phyloP scores from a whole-genome alignment of 2,329 filamentous ascomycete genomes.

The Aspergillus novoparasiticus region DNA sequence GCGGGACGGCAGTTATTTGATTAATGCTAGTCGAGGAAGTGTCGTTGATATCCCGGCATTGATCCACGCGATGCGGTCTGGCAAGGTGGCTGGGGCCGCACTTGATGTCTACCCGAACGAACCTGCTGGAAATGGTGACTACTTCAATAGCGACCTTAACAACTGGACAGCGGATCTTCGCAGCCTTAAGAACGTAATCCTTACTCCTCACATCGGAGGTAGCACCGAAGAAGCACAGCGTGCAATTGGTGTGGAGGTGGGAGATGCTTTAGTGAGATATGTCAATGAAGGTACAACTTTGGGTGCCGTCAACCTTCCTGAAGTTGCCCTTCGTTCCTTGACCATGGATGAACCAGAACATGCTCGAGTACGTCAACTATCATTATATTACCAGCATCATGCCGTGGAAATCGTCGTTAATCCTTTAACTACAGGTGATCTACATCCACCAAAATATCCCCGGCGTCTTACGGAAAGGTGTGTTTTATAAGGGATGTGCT shows the following conservation, averaged over 20 bases:
- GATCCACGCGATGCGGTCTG: conserved; percentile 80
- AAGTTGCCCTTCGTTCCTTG: conserved; percentile 85
- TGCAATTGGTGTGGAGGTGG: conserved; percentile 92
- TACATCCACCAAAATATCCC: conserved; percentile 97
- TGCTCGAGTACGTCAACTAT: conserved; percentile 64
- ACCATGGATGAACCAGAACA: conserved; percentile 88
- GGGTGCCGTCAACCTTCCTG: conserved; percentile 95
- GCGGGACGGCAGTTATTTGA: conserved; percentile 90
- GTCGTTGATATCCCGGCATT: conserved; percentile 93
- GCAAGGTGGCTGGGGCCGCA: conserved; percentile 91
- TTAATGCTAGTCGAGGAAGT: conserved; percentile 92
- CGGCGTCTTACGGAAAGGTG: conserved; percentile 84
- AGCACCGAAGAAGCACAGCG: conserved; percentile 97
- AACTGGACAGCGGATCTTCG: conserved; percentile 83
- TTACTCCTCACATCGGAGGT: conserved; percentile 95
- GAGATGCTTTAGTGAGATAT: conserved; percentile 83
- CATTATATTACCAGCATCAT: background rate
- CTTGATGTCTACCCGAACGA: conserved; percentile 95
- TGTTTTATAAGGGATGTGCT: conserved; percentile 11
- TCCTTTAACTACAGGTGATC: conserved; percentile 63
- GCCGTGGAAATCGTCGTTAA: conserved; percentile 2
- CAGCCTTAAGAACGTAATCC: conserved; percentile 84
- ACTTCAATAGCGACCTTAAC: conserved; percentile 86
- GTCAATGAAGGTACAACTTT: conserved; percentile 93
- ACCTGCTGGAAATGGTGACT: conserved; percentile 90